These are phyloP conservation scores for Atkinsonella texensis DNA, from an alignment of 2,329 filamentous ascomycete species.

Conservation along the genomic window DNA sequence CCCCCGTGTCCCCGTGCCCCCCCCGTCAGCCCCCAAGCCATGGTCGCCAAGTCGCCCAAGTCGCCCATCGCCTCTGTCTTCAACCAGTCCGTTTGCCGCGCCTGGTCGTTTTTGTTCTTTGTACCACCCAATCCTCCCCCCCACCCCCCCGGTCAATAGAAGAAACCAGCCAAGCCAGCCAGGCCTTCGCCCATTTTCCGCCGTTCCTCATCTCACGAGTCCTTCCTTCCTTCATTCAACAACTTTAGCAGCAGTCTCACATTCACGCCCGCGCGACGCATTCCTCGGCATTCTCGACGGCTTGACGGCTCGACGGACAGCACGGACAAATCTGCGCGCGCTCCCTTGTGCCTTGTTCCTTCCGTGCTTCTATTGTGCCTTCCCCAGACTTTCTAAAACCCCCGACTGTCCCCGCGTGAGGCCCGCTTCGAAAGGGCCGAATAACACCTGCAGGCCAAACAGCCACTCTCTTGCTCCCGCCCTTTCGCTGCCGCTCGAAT, in stretches of 20 bases:
- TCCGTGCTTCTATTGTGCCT: constrained; percentile 4
- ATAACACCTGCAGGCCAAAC: constrained; percentile 22
- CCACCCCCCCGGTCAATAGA: neutral
- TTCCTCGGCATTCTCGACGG: neutral
- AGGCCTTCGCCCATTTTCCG: neutral
- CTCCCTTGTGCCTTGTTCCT: neutral
- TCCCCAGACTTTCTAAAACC: constrained; percentile 8
- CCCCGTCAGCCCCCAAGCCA: neutral
- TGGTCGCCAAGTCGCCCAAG: neutral
- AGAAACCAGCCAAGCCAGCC: neutral
- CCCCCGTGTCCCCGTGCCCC: too few relatives aligned
- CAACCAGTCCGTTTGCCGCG: neutral
- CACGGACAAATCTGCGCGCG: neutral
- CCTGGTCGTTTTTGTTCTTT: neutral
- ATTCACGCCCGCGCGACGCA: neutral
- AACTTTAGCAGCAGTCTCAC: neutral
- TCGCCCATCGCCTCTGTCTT: neutral
- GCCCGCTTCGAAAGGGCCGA: constrained; percentile 25
- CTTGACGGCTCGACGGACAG: neutral
- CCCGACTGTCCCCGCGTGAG: constrained; percentile 17
- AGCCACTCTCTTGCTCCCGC: constrained; percentile 11
- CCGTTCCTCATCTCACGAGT: neutral
- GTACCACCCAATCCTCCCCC: constrained; percentile 3
- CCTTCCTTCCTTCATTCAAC: neutral
- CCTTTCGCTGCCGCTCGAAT: neutral